Base-by-base conservation (phyloP, 1,284 basidiomycete genomes). In the Mycosarcoma mackinlayi region DNA sequence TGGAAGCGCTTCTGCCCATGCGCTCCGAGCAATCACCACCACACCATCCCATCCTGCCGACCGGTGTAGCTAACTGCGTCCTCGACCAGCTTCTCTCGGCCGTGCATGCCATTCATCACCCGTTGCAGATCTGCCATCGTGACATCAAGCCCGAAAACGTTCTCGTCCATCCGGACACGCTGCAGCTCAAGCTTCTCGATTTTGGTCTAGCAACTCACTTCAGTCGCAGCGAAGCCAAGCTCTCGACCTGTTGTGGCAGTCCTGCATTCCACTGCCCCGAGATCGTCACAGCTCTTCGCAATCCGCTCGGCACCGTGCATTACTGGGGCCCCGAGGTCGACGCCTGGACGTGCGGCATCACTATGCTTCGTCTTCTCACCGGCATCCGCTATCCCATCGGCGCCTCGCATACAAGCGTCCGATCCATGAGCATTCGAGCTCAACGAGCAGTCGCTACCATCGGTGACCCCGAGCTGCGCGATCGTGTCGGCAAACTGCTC, bases 141-240 rank as follows among this genome's bases (percentile, higher is more conserved):
- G 87, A 88, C 75, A 85, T 88, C 77, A 88, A 88, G 70, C 83
- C 83, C 11, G 85, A 85, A 49, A 85, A 85, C 60, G 78, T 85
- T 52, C 76, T 85, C 56, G 76, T 85, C 30, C 82, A 83, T 49
- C 84, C 84, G 8, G 83, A 80, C 18, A 80, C 81, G 1, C 63
- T 84, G 1, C 73, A 80, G 42, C 79, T 84, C 64, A 84, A 84
- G 63, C 81, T 88, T 5, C 83, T 88, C 35, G 86, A 88, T 73
- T 85, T 88, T 51, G 87, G 87, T 1, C 81, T 88, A 8, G 86
- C 86, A 1, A 88, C 87, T 0, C 86, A 86, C 65, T 88, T 84
- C 69, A 86, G 85, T n/a, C 79, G 83, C n/a, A 85, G 84, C 54
- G 84, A 86, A 61, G 83, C 86, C 4, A 86, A 85, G 65, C 83